A percentile compares a stretch with the other conserved stretches of the same genome.
phyloP scores from a whole-genome alignment of 1,284 basidiomycete species.

The Puccinia novopanici region DNA sequence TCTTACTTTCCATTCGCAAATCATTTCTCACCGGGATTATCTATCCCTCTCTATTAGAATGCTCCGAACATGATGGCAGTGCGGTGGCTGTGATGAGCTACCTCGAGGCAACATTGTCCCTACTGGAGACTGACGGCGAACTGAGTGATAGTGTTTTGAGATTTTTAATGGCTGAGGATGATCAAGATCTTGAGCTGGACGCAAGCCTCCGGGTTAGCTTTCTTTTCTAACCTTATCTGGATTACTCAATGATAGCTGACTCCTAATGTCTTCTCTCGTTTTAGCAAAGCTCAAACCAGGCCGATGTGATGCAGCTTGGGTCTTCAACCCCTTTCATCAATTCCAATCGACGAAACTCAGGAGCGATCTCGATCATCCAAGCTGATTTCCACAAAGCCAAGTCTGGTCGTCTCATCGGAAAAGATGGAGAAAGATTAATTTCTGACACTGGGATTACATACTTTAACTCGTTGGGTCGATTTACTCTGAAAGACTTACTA shows the following conservation, averaged over 20 bases:
- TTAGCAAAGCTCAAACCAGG: background rate
- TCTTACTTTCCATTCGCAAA: constrained; percentile 77
- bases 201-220: constrained; percentile 48
- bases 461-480: constrained; percentile 79
- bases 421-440: constrained; percentile 62
- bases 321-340: constrained; percentile 20
- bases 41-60: constrained; percentile 90
- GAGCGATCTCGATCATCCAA: constrained; percentile 79
- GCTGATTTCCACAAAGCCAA: constrained; percentile 62
- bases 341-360: constrained; percentile 70
- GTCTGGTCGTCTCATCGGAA: background rate
- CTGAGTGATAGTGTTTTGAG: constrained; percentile 72
- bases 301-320: constrained; percentile 16
- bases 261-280: background rate
- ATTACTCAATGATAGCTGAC: background rate
- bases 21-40: constrained; percentile 89
- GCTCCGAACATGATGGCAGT: constrained; percentile 86
- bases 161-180: constrained; percentile 80
- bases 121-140: constrained; percentile 69
- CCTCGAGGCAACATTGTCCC: constrained; percentile 80
- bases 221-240: constrained; percentile 54
- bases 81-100: constrained; percentile 97
- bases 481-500: constrained; percentile 84
- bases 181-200: constrained; percentile 65
- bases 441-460: constrained; percentile 68